Conservation (phyloP, 495 filamentous ascomycete species). For the Astrothelium subdiscretum region DNA sequence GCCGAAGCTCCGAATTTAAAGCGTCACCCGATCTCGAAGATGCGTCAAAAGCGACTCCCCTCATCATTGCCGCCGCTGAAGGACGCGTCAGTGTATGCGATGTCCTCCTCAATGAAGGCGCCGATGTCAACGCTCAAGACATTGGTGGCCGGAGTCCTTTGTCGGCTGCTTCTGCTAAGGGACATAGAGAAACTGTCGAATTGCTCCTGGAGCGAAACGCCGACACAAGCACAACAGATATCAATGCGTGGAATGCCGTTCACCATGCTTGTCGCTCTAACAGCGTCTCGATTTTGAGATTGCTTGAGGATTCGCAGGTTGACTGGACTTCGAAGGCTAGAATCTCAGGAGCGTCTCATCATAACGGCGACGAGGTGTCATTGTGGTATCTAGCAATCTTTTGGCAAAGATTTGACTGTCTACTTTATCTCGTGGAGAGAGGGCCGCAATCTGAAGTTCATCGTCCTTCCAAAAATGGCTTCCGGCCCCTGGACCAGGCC, state of each 20-base stretch:
- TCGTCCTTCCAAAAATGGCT: not conserved
- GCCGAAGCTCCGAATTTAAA: not conserved
- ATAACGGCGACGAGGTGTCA: not conserved
- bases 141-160: not conserved
- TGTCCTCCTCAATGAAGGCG: not conserved
- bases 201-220: not conserved
- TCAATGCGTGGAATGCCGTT: not conserved
- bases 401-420: not conserved
- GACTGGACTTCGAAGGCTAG: not conserved
- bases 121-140: not conserved
- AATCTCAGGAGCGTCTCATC: not conserved
- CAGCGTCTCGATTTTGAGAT: not conserved
- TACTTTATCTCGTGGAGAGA: not conserved
- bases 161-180: not conserved
- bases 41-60: not conserved
- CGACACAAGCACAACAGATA: not conserved
- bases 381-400: not conserved
- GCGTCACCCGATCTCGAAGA: not conserved
- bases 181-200: not conserved
- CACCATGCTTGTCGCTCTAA: not conserved
- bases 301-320: not conserved
- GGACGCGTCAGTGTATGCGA: not conserved
- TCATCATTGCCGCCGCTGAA: not conserved
- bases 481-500: not conserved
- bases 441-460: not conserved